These are phyloP conservation scores for Cladosporium sp. DNA, from an alignment of 2,329 filamentous ascomycete species.

Conservation along the genomic window DNA sequence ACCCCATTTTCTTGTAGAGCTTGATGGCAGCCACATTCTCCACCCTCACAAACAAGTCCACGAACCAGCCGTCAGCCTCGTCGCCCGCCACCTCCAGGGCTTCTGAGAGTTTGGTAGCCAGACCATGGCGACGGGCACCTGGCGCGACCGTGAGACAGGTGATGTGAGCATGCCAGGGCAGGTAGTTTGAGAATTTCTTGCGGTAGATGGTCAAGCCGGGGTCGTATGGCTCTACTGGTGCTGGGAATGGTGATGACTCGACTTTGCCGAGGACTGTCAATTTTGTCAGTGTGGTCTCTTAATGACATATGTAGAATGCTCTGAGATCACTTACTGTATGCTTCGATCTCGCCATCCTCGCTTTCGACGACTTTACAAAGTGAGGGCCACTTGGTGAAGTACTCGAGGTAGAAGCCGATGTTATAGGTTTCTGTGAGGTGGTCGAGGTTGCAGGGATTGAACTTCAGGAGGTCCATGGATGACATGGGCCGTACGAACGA, in stretches of 20 bases:
- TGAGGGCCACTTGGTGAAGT: slow-evolving; percentile 92
- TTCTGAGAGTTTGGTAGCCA: slow-evolving; percentile 79
- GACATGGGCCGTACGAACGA: slow-evolving; percentile 75
- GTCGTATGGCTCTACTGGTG: slow-evolving; percentile 70
- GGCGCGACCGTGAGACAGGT: slow-evolving; percentile 93
- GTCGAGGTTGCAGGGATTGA: slow-evolving; percentile 94
- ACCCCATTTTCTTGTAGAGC: slow-evolving; percentile 89
- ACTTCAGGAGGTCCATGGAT: slow-evolving; percentile 79
- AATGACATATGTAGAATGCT: neutral
- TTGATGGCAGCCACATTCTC: slow-evolving; percentile 85
- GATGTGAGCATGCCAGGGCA: slow-evolving; percentile 99
- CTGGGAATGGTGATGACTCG: slow-evolving; percentile 74
- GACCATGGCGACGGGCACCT: slow-evolving; percentile 77
- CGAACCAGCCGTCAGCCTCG: slow-evolving; percentile 84
- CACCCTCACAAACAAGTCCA: slow-evolving; percentile 88
- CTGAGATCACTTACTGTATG: slow-evolving; percentile 71
- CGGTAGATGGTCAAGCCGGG: slow-evolving; percentile 45
- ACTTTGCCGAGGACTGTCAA: slow-evolving; percentile 89
- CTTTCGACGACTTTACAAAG: slow-evolving; percentile 92
- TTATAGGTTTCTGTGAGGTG: slow-evolving; percentile 98
- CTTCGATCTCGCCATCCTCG: slow-evolving; percentile 81
- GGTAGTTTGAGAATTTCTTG: slow-evolving; percentile 63
- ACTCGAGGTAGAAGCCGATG: slow-evolving; percentile 91
- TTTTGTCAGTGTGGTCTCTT: neutral
- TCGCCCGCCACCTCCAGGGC: slow-evolving; percentile 82